Evolutionary conservation across 1,284 basidiomycete species (phyloP).

Genomic region (Puccinia hordei): DNA sequence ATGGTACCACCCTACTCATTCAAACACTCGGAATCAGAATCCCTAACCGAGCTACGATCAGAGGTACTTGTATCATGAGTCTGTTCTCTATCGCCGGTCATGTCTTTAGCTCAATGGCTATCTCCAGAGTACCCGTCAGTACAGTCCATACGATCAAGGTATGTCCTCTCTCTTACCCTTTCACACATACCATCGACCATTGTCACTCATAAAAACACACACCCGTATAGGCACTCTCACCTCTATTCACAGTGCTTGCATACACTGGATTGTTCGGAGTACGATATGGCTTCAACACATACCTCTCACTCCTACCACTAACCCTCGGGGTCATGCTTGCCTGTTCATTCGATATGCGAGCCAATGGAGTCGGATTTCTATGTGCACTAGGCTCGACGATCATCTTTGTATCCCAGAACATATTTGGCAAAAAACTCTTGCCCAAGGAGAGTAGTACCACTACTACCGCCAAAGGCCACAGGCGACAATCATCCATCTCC

Average conservation of each 20-base stretch:
- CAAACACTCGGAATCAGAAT: slow-evolving; percentile 56
- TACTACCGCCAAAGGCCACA: slow-evolving; percentile 51
- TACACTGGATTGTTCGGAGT: slow-evolving; percentile 91
- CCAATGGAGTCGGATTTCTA: slow-evolving; percentile 76
- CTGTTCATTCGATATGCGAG: slow-evolving; percentile 86
- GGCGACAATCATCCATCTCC: slow-evolving; percentile 26
- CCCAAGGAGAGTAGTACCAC: slow-evolving; percentile 64
- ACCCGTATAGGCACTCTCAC: slow-evolving; percentile 77
- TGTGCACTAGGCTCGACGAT: slow-evolving; percentile 92
- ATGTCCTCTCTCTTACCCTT: slow-evolving; percentile 55
- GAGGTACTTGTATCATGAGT: slow-evolving; percentile 84
- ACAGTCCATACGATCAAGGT: slow-evolving; percentile 99
- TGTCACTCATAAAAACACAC: not conserved
- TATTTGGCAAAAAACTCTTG: slow-evolving; percentile 99
- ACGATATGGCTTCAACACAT: slow-evolving; percentile 86
- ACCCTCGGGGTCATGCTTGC: slow-evolving; percentile 97
- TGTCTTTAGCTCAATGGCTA: slow-evolving; percentile 94
- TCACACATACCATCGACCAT: not conserved
- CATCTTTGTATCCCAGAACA: slow-evolving; percentile 96
- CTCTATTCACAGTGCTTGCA: slow-evolving; percentile 91
- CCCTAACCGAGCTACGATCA: slow-evolving; percentile 74
- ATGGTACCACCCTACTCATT: not conserved
- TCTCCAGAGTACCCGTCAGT: slow-evolving; percentile 90
- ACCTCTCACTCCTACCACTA: slow-evolving; percentile 88
- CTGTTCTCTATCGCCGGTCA: slow-evolving; percentile 91